Percentiles rank a stretch among this genome's conserved stretches.
phyloP scores from a whole-genome alignment of 2,329 filamentous ascomycete species.

The Parafenestella ontariensis region DNA sequence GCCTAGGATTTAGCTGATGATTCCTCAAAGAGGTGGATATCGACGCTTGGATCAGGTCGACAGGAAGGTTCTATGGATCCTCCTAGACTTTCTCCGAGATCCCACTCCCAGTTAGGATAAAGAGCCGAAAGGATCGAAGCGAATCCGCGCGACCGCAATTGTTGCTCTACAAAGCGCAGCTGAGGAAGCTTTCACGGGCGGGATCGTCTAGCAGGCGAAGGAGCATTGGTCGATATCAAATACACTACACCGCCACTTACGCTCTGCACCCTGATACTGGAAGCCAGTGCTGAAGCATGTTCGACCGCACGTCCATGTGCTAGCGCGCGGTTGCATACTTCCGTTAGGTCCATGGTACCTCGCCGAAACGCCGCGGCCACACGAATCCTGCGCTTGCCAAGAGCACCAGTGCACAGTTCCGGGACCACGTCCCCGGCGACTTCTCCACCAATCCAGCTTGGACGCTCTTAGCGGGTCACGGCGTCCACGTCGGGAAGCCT shows the following conservation, averaged over 20 bases:
- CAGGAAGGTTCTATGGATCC: constrained; percentile 5
- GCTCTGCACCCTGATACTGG: background rate
- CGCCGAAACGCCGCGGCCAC: constrained; percentile 1
- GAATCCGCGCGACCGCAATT: constrained; percentile 1
- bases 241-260: background rate
- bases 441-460: background rate
- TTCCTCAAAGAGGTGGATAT: constrained; percentile 8
- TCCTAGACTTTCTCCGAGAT: constrained; percentile 14
- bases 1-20: background rate
- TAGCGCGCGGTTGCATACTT: background rate
- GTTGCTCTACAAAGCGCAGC: constrained; percentile 2
- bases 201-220: background rate
- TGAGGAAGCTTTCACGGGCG: background rate
- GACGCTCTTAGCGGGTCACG: background rate
- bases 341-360: too few relatives aligned
- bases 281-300: background rate
- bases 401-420: background rate
- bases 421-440: constrained; percentile 1
- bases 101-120: constrained; percentile 12
- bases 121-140: constrained; percentile 13
- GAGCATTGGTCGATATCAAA: background rate
- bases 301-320: background rate
- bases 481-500: background rate
- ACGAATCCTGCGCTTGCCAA: background rate
- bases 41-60: constrained; percentile 9